Evolutionary conservation across 164 flowering plant species (phyloP).

Genomic region (Liquidambar formosana): DNA sequence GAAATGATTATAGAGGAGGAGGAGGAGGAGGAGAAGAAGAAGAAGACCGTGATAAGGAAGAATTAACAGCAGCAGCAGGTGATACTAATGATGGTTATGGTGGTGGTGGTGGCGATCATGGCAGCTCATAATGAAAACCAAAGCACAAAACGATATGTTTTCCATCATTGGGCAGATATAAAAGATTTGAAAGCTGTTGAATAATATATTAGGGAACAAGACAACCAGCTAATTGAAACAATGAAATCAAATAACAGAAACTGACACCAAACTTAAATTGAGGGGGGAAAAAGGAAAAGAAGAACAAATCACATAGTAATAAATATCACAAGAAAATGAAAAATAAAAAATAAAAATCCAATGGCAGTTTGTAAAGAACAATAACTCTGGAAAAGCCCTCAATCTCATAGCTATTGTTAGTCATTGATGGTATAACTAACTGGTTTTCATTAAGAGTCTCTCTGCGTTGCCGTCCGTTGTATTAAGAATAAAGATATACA

Average conservation of each 20-base stretch:
- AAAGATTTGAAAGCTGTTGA: no score
- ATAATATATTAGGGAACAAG: no score
- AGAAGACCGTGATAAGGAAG: neutral
- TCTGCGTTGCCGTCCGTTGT: neutral
- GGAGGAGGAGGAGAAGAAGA: no score
- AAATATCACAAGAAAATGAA: neutral
- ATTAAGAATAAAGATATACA: neutral
- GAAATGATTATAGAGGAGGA: no score
- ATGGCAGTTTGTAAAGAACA: neutral
- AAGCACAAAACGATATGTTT: neutral
- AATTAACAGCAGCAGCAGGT: no score
- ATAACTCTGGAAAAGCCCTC: slow-evolving; percentile 14
- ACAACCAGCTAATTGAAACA: no score
- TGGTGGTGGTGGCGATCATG: no score
- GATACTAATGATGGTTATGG: no score
- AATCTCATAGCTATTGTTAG: slow-evolving; percentile 25
- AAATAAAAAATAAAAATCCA: neutral
- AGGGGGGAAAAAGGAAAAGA: no score
- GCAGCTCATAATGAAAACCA: neutral
- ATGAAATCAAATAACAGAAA: no score
- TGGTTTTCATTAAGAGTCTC: slow-evolving; percentile 17
- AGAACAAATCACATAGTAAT: no score
- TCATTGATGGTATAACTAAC: neutral
- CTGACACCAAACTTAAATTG: no score
- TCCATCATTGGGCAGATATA: neutral